Conservation (phyloP, 495 filamentous ascomycete genomes). For the Hypoxylon perforatum region DNA sequence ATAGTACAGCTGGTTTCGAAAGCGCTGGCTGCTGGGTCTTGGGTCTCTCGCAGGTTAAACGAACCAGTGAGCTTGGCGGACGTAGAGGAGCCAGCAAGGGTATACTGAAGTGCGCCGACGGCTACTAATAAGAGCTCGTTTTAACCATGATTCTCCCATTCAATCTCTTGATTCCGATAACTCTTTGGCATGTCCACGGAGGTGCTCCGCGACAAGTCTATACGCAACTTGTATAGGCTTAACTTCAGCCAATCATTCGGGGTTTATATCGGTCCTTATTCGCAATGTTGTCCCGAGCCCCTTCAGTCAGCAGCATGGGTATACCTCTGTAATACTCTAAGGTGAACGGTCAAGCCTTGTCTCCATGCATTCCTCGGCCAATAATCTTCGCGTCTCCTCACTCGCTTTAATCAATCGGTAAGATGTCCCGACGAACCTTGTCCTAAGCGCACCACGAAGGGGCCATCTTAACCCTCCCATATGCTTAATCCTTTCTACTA, state of each 20-base stretch:
- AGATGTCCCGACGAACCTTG: conserved; percentile 41
- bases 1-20: conserved; percentile 5
- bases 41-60: not conserved
- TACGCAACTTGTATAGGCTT: conserved; percentile 38
- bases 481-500: too few relatives aligned
- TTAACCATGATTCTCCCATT: conserved; percentile 35
- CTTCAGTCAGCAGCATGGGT: conserved; percentile 43
- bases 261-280: conserved; percentile 40
- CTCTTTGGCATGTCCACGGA: conserved; percentile 34
- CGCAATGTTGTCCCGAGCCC: conserved; percentile 41
- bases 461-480: conserved; percentile 28
- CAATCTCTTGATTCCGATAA: conserved; percentile 27
- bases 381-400: conserved; percentile 34
- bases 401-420: conserved; percentile 40
- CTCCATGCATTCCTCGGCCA: conserved; percentile 27
- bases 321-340: conserved; percentile 24
- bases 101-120: conserved; percentile 16
- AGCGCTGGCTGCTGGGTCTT: too few relatives aligned
- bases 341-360: conserved; percentile 37
- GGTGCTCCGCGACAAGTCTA: conserved; percentile 38
- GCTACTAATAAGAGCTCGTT: conserved; percentile 29
- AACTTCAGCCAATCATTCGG: conserved; percentile 36
- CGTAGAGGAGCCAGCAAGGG: conserved; percentile 3
- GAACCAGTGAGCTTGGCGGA: conserved; percentile 9
- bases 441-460: conserved; percentile 38